Base-by-base conservation (phyloP, 495 filamentous ascomycete genomes). In the Amniculicola lignicola region DNA sequence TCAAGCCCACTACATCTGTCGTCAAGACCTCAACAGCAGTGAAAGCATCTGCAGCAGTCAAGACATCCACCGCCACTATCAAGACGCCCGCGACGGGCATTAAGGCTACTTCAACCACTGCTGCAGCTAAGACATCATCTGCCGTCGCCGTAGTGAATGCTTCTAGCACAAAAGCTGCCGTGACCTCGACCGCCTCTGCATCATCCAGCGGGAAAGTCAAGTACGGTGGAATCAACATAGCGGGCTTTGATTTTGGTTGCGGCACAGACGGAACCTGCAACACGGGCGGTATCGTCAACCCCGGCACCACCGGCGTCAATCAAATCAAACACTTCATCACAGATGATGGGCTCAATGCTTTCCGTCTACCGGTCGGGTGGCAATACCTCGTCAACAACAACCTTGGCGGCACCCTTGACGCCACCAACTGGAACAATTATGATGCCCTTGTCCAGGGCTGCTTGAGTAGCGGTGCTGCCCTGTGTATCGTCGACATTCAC, bases 401-500 rank as follows among this genome's bases (percentile, higher is more conserved):
- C 29, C 62, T 78, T 6, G 79, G 78, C 1, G 78, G 74, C 12
- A 65, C 69, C 3, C 67, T 82, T 0, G 71, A 82, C 55, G 19
- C 69, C 0, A 65, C 61, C 7, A 77, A 80, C 63, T 61, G 79
- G 10, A 75, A 60, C n/a, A 69, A 73, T 28, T 85, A 83, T 61
- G 76, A 84, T 67, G 67, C 70, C 24, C 64, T 84, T 21, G 67
- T 86, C 28, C 76, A 83, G 63, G 74, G 77, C 19, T 86, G 82
- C 63, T 70, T 85, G 43, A 68, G 58, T 12, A 75, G 77, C 14
- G 78, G 75, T 21, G 79, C 77, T 7, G n/a, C n/a, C n/a, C 29
- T 65, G 46, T 86, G 82, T 65, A 78, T 85, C 59, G 72, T 86
- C 48, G 79, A 83, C 59, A 70, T 76, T 42, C 79, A 82, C 67